phyloP scores from a whole-genome alignment of 495 filamentous ascomycete genomes.

The Cladorrhinum samala region DNA sequence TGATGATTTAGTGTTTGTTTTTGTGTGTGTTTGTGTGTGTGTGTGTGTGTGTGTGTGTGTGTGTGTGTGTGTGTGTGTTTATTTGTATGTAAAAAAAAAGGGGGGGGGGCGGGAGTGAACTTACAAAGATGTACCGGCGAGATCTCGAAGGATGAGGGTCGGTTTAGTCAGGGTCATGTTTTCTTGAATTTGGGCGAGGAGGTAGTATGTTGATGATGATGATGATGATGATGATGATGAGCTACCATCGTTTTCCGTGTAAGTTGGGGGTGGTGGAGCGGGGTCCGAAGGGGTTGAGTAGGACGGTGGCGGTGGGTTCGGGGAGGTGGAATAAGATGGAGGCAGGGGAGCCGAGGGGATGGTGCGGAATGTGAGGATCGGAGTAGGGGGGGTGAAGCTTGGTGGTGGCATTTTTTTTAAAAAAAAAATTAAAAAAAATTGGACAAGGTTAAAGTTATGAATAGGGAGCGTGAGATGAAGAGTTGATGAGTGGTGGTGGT shows the following conservation, averaged over 20 bases:
- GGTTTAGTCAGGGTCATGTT: constrained; percentile 46
- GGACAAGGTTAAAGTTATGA: background rate
- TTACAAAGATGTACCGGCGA: constrained; percentile 26
- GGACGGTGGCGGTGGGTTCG: background rate
- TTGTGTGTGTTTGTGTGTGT: too few relatives aligned
- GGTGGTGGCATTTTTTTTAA: constrained; percentile 28
- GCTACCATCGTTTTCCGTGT: background rate
- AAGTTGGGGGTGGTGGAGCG: background rate
- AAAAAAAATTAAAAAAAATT: too few relatives aligned
- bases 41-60: too few relatives aligned
- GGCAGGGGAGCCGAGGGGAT: constrained; percentile 10
- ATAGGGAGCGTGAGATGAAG: background rate
- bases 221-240: background rate
- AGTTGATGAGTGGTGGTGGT: background rate
- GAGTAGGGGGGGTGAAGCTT: constrained; percentile 22
- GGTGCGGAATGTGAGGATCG: constrained; percentile 26
- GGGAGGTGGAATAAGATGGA: constrained; percentile 14
- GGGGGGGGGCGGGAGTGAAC: constrained; percentile 33
- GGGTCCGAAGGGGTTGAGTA: background rate
- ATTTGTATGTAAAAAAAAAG: background rate
- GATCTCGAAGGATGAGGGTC: constrained; percentile 36
- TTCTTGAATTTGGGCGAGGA: constrained; percentile 38
- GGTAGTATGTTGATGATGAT: constrained; percentile 21
- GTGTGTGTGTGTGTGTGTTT: too few relatives aligned
- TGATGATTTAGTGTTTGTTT: too few relatives aligned